These are phyloP conservation scores for Tolypocladium amazonense DNA, from an alignment of 2,329 filamentous ascomycete species.

Conservation along the genomic window DNA sequence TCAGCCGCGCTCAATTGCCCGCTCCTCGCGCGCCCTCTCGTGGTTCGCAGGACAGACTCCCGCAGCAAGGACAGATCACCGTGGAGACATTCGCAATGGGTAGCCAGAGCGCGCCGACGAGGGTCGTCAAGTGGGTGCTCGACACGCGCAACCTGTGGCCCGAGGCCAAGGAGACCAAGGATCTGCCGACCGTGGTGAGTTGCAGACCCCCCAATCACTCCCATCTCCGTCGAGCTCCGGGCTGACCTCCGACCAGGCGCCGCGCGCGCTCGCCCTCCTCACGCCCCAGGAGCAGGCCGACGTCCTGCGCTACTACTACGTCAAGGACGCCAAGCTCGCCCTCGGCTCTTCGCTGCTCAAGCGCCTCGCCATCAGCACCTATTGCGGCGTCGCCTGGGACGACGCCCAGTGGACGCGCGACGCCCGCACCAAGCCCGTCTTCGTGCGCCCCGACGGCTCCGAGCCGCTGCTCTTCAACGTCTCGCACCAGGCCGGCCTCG, in stretches of 20 bases:
- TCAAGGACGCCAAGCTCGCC: conserved; percentile 64
- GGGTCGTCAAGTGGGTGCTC: conserved; percentile 49
- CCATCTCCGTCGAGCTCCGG: neutral
- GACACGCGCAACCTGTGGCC: conserved; percentile 51
- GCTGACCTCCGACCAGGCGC: conserved; percentile 29
- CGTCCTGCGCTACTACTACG: conserved; percentile 52
- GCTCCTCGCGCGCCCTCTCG: neutral
- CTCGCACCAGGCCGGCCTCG: conserved; percentile 67
- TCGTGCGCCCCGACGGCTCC: conserved; percentile 33
- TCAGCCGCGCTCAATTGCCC: neutral
- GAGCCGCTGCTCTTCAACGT: conserved; percentile 60
- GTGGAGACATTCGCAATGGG: neutral
- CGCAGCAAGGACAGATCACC: neutral
- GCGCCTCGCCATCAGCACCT: conserved; percentile 31
- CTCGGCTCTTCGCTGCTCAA: conserved; percentile 66
- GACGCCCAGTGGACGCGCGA: conserved; percentile 46
- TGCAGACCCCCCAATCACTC: neutral
- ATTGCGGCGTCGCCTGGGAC: conserved; percentile 44
- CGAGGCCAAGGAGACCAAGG: conserved; percentile 33
- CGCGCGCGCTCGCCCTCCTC: conserved; percentile 42
- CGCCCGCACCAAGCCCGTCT: conserved; percentile 43
- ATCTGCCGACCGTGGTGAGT: conserved; percentile 36
- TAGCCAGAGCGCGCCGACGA: conserved; percentile 9
- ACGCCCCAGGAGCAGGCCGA: conserved; percentile 41
- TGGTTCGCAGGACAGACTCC: neutral